Conservation (phyloP, 2,329 filamentous ascomycete species). For the Neofusicoccum laricinum region DNA sequence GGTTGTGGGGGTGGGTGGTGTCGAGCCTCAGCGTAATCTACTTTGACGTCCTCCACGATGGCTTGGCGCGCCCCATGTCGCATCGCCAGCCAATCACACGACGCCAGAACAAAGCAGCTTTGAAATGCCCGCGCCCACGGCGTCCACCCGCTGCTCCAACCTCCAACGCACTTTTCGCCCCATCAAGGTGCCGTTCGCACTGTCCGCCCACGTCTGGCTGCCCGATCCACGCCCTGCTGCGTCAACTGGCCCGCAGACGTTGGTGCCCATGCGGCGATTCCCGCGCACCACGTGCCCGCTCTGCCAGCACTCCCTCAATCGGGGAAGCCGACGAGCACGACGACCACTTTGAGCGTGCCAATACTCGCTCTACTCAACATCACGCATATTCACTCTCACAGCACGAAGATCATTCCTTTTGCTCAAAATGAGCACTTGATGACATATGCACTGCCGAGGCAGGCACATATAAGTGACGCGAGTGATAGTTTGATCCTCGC, state of each 20-base stretch:
- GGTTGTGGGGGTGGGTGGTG: slow-evolving; percentile 12
- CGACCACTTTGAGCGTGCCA: background rate
- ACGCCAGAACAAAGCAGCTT: slow-evolving; percentile 9
- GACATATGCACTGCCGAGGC: background rate
- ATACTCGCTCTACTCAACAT: too few species aligned
- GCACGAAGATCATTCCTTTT: background rate
- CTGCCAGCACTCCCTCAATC: background rate
- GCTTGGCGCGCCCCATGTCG: slow-evolving; percentile 3
- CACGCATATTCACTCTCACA: background rate
- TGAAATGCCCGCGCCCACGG: slow-evolving; percentile 3
- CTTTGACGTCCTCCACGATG: slow-evolving; percentile 13
- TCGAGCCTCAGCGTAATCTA: background rate
- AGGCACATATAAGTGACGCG: background rate
- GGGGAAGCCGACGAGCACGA: background rate
- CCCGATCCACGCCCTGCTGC: background rate
- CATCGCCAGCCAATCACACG: slow-evolving; percentile 6
- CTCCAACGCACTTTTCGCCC: background rate
- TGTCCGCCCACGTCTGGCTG: too few species aligned
- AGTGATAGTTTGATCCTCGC: background rate
- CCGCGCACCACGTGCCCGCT: background rate
- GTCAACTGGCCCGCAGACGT: background rate
- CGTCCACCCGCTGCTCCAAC: background rate
- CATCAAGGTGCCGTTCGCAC: background rate
- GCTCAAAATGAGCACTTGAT: background rate
- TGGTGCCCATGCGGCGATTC: background rate